phyloP scores from a whole-genome alignment of 2,329 filamentous ascomycete genomes.

The Diaporthe ilicicola region DNA sequence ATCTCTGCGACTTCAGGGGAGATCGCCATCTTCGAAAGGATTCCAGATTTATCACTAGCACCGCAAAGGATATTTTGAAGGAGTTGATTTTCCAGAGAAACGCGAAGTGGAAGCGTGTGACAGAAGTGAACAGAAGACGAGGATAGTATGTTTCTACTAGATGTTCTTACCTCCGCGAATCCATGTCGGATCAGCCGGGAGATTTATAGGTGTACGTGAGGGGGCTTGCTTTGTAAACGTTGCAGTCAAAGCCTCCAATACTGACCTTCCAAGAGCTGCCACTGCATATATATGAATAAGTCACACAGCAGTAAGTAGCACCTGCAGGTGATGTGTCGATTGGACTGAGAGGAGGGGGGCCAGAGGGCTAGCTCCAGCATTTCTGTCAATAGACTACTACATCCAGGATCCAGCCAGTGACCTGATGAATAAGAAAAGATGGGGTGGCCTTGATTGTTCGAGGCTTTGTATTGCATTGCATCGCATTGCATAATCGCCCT shows the following conservation, averaged over 20 bases:
- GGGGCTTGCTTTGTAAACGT: too few species aligned
- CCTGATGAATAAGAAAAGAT: neutral
- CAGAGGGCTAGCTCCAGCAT: neutral
- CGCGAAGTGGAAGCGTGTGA: neutral
- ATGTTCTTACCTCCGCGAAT: too few species aligned
- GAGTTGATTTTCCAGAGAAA: neutral
- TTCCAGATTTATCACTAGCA: neutral
- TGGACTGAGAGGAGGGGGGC: neutral
- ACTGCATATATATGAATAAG: neutral
- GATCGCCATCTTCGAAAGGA: conserved; percentile 11
- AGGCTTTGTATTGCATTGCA: neutral
- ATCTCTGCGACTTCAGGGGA: conserved; percentile 37
- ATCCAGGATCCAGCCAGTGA: neutral
- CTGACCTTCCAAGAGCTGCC: neutral
- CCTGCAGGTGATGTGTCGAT: neutral
- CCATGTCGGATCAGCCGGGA: neutral
- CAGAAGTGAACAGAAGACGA: neutral
- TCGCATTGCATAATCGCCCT: neutral
- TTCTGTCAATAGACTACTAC: neutral
- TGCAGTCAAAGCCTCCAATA: neutral
- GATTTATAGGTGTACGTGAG: neutral
- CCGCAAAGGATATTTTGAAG: too few species aligned
- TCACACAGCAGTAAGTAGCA: neutral
- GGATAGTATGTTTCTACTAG: neutral
- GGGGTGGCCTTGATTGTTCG: neutral